A percentile compares a stretch with the other conserved stretches of the same genome.
Conservation (phyloP, 1,284 basidiomycete genomes). For the Ceratobasidium sp. region DNA sequence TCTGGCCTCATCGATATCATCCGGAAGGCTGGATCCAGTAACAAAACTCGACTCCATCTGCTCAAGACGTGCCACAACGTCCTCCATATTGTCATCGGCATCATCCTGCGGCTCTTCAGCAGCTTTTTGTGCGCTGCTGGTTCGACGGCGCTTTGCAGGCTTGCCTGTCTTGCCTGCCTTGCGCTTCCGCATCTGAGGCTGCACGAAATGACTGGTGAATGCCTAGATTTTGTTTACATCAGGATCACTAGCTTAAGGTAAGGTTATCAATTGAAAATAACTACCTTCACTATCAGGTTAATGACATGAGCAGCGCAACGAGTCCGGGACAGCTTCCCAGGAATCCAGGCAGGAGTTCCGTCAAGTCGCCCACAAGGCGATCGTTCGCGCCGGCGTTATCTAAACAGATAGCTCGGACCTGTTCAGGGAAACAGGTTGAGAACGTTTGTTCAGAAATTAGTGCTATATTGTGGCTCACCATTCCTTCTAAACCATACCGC, state of each 20-base stretch:
- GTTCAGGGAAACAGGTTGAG: neutral
- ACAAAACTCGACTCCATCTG: neutral
- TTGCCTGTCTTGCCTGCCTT: neutral
- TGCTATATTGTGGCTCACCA: neutral
- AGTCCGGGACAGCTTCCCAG: neutral
- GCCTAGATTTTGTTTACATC: no score
- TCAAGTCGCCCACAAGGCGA: neutral
- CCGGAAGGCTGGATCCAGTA: neutral
- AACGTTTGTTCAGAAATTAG: neutral
- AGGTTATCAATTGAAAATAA: neutral
- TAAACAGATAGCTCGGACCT: neutral
- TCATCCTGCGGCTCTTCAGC: neutral
- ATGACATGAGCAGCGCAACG: constrained; percentile 15
- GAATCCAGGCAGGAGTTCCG: neutral
- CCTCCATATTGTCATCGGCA: neutral
- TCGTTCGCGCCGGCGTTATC: constrained; percentile 14
- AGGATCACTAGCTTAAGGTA: neutral
- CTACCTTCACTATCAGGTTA: constrained; percentile 12
- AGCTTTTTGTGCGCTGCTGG: neutral
- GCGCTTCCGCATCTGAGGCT: neutral
- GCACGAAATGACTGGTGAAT: neutral
- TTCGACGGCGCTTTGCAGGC: neutral
- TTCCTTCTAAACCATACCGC: neutral
- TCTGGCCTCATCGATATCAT: neutral
- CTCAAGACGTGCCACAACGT: neutral